Evolutionary conservation across 768 basidiomycete genomes (phyloP).

Genomic region (Mycena maculata): DNA sequence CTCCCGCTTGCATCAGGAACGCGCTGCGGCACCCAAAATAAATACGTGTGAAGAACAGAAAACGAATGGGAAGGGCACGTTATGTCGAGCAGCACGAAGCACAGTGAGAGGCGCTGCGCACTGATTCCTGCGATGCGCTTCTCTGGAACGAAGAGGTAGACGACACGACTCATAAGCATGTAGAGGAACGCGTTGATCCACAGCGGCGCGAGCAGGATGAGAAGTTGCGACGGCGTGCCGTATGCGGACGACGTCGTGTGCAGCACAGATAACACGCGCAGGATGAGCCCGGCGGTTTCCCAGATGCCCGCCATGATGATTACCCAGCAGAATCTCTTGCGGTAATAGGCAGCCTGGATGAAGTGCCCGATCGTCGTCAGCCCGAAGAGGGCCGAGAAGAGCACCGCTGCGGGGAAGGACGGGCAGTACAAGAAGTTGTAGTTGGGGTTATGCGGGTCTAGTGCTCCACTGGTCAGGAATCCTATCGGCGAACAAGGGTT

Average conservation of each 20-base stretch:
- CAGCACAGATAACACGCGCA: conserved; percentile 26
- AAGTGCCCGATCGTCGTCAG: conserved; percentile 29
- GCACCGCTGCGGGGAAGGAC: conserved; percentile 35
- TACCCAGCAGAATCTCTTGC: conserved; percentile 40
- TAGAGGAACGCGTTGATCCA: conserved; percentile 42
- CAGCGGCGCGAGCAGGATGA: conserved; percentile 38
- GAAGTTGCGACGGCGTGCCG: conserved; percentile 27
- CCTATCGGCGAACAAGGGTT: too few species aligned
- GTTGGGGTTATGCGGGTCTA: too few species aligned
- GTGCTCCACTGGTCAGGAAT: too few species aligned
- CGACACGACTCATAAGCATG: conserved; percentile 35
- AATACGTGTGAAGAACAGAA: neutral
- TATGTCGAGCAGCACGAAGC: conserved; percentile 36
- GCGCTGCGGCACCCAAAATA: conserved; percentile 18
- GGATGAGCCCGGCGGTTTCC: conserved; percentile 35
- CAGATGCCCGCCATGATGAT: conserved; percentile 37
- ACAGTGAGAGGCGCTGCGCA: conserved; percentile 26
- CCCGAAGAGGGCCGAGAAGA: conserved; percentile 37
- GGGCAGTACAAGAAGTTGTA: conserved; percentile 33
- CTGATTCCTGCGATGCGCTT: conserved; percentile 30
- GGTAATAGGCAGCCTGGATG: conserved; percentile 33
- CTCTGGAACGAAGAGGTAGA: conserved; percentile 36
- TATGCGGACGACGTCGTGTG: conserved; percentile 15
- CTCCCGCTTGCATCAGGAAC: conserved; percentile 34
- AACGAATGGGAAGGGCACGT: conserved; percentile 2